Evolutionary conservation across 192 early-diverging fungal species (phyloP).

Genomic region (Gaertneriomyces sp.): DNA sequence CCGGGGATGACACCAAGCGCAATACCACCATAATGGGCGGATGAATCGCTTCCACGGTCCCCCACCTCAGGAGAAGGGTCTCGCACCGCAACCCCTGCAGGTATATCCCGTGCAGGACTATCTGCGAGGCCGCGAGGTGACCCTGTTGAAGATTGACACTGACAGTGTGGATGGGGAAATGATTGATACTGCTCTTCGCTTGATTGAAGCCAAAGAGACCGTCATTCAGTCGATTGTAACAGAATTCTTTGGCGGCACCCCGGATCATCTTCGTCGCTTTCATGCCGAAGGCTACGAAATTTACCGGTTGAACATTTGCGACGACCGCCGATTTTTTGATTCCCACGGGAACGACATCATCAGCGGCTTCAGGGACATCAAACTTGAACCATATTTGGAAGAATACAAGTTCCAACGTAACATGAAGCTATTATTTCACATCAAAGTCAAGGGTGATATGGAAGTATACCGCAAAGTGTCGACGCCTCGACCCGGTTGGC

Average conservation of each 20-base stretch:
- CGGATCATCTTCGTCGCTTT: conserved; percentile 1
- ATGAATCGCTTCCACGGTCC: neutral
- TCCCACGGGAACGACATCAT: neutral
- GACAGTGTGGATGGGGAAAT: neutral
- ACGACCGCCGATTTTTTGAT: conserved; percentile 1
- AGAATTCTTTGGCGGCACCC: neutral
- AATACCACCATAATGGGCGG: neutral
- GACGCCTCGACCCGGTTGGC: neutral
- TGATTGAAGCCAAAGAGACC: neutral
- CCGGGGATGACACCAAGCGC: no score
- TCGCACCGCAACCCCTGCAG: neutral
- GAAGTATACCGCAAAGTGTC: neutral
- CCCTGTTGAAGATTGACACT: conserved; percentile 1
- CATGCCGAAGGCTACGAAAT: neutral
- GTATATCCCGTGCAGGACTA: neutral
- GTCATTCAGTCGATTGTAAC: neutral
- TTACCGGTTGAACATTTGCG: conserved; percentile 3
- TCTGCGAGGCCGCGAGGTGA: neutral
- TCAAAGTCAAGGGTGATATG: conserved; percentile 4
- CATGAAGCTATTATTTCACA: neutral
- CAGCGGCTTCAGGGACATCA: conserved; percentile 3
- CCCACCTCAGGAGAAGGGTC: conserved; percentile 1
- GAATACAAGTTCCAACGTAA: conserved; percentile 2
- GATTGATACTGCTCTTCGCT: conserved; percentile 1
- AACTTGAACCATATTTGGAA: conserved; percentile 1